A percentile compares a stretch with the other conserved stretches of the same genome.
These are phyloP conservation scores for Septoria linicola DNA, from an alignment of 2,329 filamentous ascomycete genomes.

Conservation along the genomic window DNA sequence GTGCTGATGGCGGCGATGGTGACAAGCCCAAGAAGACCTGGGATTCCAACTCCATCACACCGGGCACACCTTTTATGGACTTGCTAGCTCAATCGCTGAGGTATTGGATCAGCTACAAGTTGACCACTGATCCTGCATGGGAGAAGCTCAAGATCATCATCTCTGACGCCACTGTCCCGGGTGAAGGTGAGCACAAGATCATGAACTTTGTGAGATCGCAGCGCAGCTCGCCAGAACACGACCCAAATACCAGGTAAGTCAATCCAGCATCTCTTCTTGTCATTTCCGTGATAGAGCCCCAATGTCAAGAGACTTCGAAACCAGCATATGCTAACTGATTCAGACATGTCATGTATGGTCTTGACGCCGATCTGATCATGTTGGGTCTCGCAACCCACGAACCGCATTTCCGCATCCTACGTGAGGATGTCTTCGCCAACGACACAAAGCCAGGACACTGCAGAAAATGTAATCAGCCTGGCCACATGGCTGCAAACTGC, in stretches of 20 bases:
- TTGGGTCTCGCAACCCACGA: slow-evolving; percentile 95
- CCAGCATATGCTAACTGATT: slow-evolving; percentile 25
- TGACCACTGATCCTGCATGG: slow-evolving; percentile 96
- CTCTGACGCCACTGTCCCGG: slow-evolving; percentile 94
- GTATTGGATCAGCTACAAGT: slow-evolving; percentile 97
- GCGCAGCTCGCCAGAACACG: slow-evolving; percentile 81
- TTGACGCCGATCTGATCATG: slow-evolving; percentile 99
- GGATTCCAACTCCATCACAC: slow-evolving; percentile 85
- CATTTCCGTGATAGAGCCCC: slow-evolving; percentile 16
- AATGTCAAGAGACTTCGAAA: slow-evolving; percentile 9
- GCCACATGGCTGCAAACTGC: slow-evolving; percentile 85
- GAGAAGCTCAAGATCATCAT: slow-evolving; percentile 96
- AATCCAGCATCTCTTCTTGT: slow-evolving; percentile 13
- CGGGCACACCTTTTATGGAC: slow-evolving; percentile 98
- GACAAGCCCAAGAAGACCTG: slow-evolving; percentile 81
- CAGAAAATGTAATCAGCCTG: slow-evolving; percentile 85
- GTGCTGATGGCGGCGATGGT: slow-evolving; percentile 31
- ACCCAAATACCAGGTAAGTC: slow-evolving; percentile 72
- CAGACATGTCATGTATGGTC: slow-evolving; percentile 93
- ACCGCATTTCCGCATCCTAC: slow-evolving; percentile 90
- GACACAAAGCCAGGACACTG: slow-evolving; percentile 80
- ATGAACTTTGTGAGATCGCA: slow-evolving; percentile 98
- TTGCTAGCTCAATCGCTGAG: slow-evolving; percentile 84
- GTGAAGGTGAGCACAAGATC: slow-evolving; percentile 98
- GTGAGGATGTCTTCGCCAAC: slow-evolving; percentile 95